Percentiles rank a stretch among this genome's conserved stretches.
Evolutionary conservation across 2,329 filamentous ascomycete species (phyloP).

Genomic region (Colletotrichum acutatum): DNA sequence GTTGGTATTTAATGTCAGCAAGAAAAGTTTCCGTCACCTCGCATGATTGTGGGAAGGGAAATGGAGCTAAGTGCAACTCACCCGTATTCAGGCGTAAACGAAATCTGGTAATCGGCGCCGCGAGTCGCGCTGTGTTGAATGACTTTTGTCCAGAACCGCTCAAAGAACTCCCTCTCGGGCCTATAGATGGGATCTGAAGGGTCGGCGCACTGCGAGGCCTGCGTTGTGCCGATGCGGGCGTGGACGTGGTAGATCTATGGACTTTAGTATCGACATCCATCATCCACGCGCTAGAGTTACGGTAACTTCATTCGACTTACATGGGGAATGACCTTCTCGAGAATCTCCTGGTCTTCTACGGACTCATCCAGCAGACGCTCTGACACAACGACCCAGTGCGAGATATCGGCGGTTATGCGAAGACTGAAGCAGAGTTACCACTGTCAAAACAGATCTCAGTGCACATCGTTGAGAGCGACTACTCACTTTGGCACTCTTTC

Average conservation of each 20-base stretch:
- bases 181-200: constrained; percentile 44
- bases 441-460: neutral
- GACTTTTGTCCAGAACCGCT: constrained; percentile 40
- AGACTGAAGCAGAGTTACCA: constrained; percentile 22
- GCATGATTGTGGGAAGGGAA: neutral
- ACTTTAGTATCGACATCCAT: neutral
- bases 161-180: constrained; percentile 45
- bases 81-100: constrained; percentile 30
- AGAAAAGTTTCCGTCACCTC: no score
- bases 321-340: constrained; percentile 42
- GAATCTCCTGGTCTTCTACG: constrained; percentile 24
- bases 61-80: neutral
- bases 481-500: constrained; percentile 44
- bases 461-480: neutral
- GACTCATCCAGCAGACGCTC: constrained; percentile 1
- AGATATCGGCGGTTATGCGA: constrained; percentile 41
- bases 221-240: constrained; percentile 48
- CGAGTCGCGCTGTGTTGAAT: constrained; percentile 24
- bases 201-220: constrained; percentile 49
- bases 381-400: constrained; percentile 41
- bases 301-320: constrained; percentile 35
- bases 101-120: constrained; percentile 7
- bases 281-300: neutral
- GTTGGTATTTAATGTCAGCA: no score
- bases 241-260: constrained; percentile 47